Base-by-base conservation (phyloP, 2,329 filamentous ascomycete genomes). In the Aspergillus sp. region DNA sequence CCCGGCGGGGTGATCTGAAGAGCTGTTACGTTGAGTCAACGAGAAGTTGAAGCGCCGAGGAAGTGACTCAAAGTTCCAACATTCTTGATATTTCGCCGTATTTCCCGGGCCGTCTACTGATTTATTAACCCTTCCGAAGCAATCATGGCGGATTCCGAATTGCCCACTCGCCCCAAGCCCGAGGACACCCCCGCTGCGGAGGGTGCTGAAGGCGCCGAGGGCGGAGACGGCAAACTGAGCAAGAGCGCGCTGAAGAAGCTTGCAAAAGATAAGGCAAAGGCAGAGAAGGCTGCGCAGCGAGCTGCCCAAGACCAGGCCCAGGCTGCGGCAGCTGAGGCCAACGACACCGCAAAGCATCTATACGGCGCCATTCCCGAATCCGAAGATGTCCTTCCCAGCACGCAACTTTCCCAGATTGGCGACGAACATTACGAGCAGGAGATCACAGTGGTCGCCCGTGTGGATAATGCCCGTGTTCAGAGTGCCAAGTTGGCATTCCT, bases 401-500 rank as follows among this genome's bases (percentile, higher is more conserved):
- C 83, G 56, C 79, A 82, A 51, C 77, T 96, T 60, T 70, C 64
- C 59, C 64, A 77, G 40, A 68, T 78, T n/a, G 76, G 80, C 53
- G 86, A 91, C 49, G 78, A 83, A 53, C 79, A 89, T 73, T 76
- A 87, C 45, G 89, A 86, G 67, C 86, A 90, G 78, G 84, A 85
- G 30, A 83, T 97, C 65, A 87, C 86, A 45, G 82, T 97, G 68
- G 84, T 91, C 39, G 91, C 86, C 30, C 91, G 90, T 80, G 83
- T 97, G 40, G 90, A 96, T 74, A 97, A 96, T 79, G 86, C 89
- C 33, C 86, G 93, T 64, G 87, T 89, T 67, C 93, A 98, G 79
- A 88, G 89, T 59, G 91, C 92, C 65, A 96, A 96, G 81, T 89
- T 97, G 80, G 89, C 87, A 42, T 97, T 97, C 78, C 78, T 97